A percentile compares a stretch with the other conserved stretches of the same genome.
phyloP scores from a whole-genome alignment of 1,139 yeast species.

The Candida mesenterica region DNA sequence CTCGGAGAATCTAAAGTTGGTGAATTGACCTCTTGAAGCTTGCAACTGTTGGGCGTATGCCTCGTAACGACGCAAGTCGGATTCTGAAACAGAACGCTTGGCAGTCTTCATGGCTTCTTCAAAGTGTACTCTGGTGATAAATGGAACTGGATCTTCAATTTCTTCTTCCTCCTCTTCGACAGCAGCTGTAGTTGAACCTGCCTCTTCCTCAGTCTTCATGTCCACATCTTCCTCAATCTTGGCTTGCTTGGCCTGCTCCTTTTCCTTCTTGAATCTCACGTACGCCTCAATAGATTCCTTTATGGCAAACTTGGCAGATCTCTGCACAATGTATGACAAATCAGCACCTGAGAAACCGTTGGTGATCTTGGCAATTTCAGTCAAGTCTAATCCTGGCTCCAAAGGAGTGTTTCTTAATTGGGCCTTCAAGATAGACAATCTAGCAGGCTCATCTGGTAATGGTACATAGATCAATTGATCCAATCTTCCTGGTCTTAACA shows the following conservation, averaged over 20 bases:
- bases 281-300: slow-evolving; percentile 95
- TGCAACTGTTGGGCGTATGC: slow-evolving; percentile 97
- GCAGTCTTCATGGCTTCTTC: slow-evolving; percentile 99
- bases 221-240: slow-evolving; percentile 60
- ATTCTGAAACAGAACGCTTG: slow-evolving; percentile 92
- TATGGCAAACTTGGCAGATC: slow-evolving; percentile 98
- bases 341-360: slow-evolving; percentile 99
- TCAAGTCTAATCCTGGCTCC: slow-evolving; percentile 91
- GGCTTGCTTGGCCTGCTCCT: slow-evolving; percentile 22
- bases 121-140: slow-evolving; percentile 85
- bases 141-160: slow-evolving; percentile 91
- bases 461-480: slow-evolving; percentile 98
- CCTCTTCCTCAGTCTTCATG: slow-evolving; percentile 44
- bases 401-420: slow-evolving; percentile 98
- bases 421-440: slow-evolving; percentile 89
- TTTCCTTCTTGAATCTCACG: slow-evolving; percentile 52
- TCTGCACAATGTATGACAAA: slow-evolving; percentile 93
- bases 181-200: slow-evolving; percentile 19
- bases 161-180: slow-evolving; percentile 50
- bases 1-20: slow-evolving; percentile 70
- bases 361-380: slow-evolving; percentile 87
- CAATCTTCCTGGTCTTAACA: slow-evolving; percentile 97
- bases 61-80: slow-evolving; percentile 97
- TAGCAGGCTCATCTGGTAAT: slow-evolving; percentile 92
- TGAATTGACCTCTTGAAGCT: slow-evolving; percentile 90